Conservation (phyloP, 352 stramenopile genomes). For the Phytophthora boehmeriae region DNA sequence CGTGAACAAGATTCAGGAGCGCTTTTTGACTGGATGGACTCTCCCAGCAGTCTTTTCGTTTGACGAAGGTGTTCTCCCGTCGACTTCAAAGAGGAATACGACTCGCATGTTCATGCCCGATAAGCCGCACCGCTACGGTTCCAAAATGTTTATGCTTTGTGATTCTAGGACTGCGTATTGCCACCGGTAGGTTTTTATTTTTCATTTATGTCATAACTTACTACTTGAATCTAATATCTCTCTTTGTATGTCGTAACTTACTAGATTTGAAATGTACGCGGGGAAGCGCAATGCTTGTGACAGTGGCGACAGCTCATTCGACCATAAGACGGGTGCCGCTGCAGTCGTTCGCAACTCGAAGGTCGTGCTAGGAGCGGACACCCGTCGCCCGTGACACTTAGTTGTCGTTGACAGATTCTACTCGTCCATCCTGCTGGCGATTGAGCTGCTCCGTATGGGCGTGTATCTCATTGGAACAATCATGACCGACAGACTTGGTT, state of each 20-base stretch:
- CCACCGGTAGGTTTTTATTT: slow-evolving; percentile 5
- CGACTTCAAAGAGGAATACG: slow-evolving; percentile 18
- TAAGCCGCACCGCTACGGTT: slow-evolving; percentile 25
- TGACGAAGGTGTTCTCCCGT: slow-evolving; percentile 27
- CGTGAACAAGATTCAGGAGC: slow-evolving; percentile 5
- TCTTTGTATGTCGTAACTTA: slow-evolving; percentile 2
- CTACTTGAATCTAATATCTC: not conserved
- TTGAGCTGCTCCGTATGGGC: no score
- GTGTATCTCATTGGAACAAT: slow-evolving; percentile 4
- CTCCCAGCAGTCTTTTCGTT: slow-evolving; percentile 17
- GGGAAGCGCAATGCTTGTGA: slow-evolving; percentile 1
- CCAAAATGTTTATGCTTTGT: slow-evolving; percentile 39
- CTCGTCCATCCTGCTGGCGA: no score
- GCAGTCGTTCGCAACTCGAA: no score
- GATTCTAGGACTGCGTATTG: slow-evolving; percentile 13
- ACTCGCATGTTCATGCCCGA: slow-evolving; percentile 33
- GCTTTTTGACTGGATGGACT: slow-evolving; percentile 2
- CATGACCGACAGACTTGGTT: not conserved
- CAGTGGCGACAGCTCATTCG: not conserved
- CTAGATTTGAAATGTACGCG: slow-evolving; percentile 8
- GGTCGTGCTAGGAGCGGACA: no score
- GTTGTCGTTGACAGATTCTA: no score
- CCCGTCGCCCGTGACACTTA: no score
- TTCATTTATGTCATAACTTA: slow-evolving; percentile 1
- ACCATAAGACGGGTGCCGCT: no score